Percentiles rank a stretch among this genome's conserved stretches.
Conservation (phyloP, 2,329 filamentous ascomycete species). For the Trichoderma semiorbis region DNA sequence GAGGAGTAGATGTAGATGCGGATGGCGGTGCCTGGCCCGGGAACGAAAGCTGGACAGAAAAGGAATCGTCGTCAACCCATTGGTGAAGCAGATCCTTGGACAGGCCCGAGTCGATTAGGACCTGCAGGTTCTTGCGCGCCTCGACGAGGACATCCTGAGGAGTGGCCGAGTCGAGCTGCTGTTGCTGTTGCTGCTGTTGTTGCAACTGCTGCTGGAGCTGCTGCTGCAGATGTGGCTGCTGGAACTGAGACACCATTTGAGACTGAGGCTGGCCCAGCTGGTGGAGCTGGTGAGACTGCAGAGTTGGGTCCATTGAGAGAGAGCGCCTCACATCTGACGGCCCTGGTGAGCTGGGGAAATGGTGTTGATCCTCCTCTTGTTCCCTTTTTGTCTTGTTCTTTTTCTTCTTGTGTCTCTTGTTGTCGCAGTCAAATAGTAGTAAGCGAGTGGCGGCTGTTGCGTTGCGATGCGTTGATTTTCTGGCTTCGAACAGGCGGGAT, state of each 20-base stretch:
- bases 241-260: conserved; percentile 14
- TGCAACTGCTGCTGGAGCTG: conserved; percentile 22
- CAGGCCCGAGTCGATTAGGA: conserved; percentile 44
- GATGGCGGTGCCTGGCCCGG: conserved; percentile 13
- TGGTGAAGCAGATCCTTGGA: conserved; percentile 43
- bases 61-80: conserved; percentile 39
- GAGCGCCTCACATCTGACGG: conserved; percentile 28
- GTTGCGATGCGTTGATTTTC: neutral
- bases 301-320: conserved; percentile 32
- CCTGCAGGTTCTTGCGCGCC: conserved; percentile 44
- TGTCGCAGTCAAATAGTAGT: neutral
- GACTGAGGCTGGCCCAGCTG: conserved; percentile 22
- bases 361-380: neutral
- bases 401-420: neutral
- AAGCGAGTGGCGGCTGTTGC: conserved; percentile 5
- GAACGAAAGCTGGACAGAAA: conserved; percentile 33
- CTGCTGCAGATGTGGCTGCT: conserved; percentile 11
- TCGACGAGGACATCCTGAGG: conserved; percentile 44
- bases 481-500: neutral
- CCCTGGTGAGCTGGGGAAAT: conserved; percentile 6
- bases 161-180: conserved; percentile 32
- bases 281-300: conserved; percentile 26
- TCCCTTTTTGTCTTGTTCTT: neutral
- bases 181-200: conserved; percentile 22
- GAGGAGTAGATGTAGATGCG: conserved; percentile 6